Base-by-base conservation (phyloP, 2,329 filamentous ascomycete genomes). In the Diplodia sapinea region DNA sequence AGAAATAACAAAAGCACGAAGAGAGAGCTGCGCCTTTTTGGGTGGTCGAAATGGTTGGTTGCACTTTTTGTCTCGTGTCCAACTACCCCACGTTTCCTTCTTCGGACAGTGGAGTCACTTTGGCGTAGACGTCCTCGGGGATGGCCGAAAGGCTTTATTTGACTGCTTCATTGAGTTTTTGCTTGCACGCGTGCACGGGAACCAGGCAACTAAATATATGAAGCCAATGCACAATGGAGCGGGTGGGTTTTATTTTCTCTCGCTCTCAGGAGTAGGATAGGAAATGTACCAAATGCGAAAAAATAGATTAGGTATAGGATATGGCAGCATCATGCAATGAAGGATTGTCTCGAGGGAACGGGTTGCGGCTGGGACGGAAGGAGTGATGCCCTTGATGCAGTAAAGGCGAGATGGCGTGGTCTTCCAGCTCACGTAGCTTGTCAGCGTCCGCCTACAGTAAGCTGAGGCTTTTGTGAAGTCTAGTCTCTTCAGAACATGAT, bases 201-300 rank as follows among this genome's bases (percentile, higher is more conserved):
- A 12, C 31, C n/a, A 3, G 3, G 31, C 17, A 33, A 13, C 8
- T 20, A 29, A 55, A 47, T n/a, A 47, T 47, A 8, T n/a, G 43
- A 47, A 47, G 43, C 8, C 43, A 47, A 47, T 20, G 43, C 43
- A 20, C 17, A 47, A 47, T 11, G n/a, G 43, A 11, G n/a, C 17
- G 7, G n/a, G 17, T 47, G 43, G 40, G 17, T 31, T 29, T n/a
- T 38, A 38, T 52, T 29, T 8, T 52, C 6, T 31, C 29, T 52
- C 31, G 23, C 29, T n/a, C 31, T 12, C 8, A 23, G 17, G 8
- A 38, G 29, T 33, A 33, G 29, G 52, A 17, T 55, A 55, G 52
- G 52, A 20, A 55, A 55, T 55, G 52, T 55, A 55, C 17, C 26
- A 55, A 55, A 23, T 55, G 52, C 20, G 52, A 38, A 55, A 55